Evolutionary conservation across 768 basidiomycete species (phyloP).

Genomic region (Pluteus cervinus): DNA sequence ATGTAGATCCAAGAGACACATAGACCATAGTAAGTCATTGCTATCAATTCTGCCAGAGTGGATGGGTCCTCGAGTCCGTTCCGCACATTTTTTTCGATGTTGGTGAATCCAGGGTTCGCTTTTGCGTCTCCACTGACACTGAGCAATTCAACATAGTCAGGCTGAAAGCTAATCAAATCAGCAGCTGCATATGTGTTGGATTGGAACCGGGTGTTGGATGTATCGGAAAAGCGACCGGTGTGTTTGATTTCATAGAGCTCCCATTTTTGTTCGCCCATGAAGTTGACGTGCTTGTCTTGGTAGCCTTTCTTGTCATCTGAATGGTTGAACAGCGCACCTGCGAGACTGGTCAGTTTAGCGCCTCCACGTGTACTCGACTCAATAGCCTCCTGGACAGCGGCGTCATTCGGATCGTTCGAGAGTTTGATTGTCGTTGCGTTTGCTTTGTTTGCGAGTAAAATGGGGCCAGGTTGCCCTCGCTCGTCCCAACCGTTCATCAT

Average conservation of each 20-base stretch:
- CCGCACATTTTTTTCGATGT: conserved; percentile 17
- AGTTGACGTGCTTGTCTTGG: conserved; percentile 9
- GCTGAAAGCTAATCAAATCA: conserved; percentile 10
- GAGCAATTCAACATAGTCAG: conserved; percentile 10
- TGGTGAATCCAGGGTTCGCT: conserved; percentile 10
- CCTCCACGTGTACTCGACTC: conserved; percentile 17
- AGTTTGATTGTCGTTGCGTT: conserved; percentile 15
- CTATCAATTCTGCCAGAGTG: conserved; percentile 16
- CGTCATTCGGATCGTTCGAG: conserved; percentile 5
- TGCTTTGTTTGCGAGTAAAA: conserved; percentile 20
- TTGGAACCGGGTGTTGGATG: conserved; percentile 16
- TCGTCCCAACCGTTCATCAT: conserved; percentile 11
- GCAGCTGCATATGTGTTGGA: conserved; percentile 12
- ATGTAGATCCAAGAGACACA: conserved; percentile 20
- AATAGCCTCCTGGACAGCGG: conserved; percentile 10
- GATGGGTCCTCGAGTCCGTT: conserved; percentile 13
- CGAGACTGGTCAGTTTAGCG: conserved; percentile 15
- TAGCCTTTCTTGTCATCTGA: conserved; percentile 22
- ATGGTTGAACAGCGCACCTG: conserved; percentile 20
- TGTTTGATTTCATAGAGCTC: conserved; percentile 6
- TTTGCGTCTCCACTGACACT: conserved; percentile 11
- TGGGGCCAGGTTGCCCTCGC: conserved; percentile 10
- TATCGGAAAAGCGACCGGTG: conserved; percentile 14
- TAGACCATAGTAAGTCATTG: conserved; percentile 13
- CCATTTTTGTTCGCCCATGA: conserved; percentile 9